Conservation (phyloP, 2,329 filamentous ascomycete genomes). For the Cadophora malorum region DNA sequence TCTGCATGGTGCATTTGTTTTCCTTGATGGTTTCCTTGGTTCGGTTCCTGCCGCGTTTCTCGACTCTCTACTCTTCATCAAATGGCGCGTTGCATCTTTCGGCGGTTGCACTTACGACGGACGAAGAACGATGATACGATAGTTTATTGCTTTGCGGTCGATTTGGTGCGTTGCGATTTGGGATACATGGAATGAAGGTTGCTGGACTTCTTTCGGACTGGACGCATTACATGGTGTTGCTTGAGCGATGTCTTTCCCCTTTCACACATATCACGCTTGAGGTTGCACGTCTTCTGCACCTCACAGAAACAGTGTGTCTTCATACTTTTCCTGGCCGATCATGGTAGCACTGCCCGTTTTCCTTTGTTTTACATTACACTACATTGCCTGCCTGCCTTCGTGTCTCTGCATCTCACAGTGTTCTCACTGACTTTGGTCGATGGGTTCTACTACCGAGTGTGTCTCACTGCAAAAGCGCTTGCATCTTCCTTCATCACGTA, state of each 20-base stretch:
- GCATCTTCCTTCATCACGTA: background rate
- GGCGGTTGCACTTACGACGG: slow-evolving; percentile 2
- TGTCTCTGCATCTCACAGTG: background rate
- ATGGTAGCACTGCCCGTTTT: slow-evolving; percentile 5
- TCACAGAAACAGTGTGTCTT: background rate
- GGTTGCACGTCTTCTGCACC: slow-evolving; percentile 1
- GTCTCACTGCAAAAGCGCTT: background rate
- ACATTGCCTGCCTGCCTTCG: background rate
- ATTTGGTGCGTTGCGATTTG: slow-evolving; percentile 8
- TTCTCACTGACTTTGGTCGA: background rate
- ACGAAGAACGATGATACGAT: slow-evolving; percentile 4
- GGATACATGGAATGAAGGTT: background rate
- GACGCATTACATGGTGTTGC: slow-evolving; percentile 8
- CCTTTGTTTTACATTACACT: slow-evolving; percentile 2
- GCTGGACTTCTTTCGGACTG: background rate
- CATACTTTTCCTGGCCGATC: background rate
- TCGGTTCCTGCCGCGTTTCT: background rate
- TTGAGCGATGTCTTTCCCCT: background rate
- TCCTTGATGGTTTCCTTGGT: slow-evolving; percentile 4
- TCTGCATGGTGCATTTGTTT: slow-evolving; percentile 8
- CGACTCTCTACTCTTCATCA: background rate
- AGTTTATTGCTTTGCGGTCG: background rate
- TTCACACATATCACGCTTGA: slow-evolving; percentile 3
- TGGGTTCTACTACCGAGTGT: background rate
- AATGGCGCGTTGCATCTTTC: slow-evolving; percentile 10